Base-by-base conservation (phyloP, 306 rosid species). In the Delonix regia region DNA sequence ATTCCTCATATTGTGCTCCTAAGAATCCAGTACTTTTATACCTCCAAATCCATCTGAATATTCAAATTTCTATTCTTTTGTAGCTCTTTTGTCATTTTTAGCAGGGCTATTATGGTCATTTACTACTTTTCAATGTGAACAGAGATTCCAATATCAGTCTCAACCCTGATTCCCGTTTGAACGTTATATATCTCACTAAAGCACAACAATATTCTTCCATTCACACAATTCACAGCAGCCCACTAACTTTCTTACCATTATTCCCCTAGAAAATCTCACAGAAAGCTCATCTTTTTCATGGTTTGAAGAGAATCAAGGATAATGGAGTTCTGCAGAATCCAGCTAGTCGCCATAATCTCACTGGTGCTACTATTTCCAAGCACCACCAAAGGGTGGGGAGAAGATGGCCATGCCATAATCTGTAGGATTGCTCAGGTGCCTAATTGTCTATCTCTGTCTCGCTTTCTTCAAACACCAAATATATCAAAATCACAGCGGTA, bases 341-440 rank as follows among this genome's bases (percentile, higher is more conserved):
- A 56, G 51, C n/a, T 78, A 4, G 56, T 76, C 51, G 82, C 61
- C 33, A 4, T 85, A 66, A 18, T 82, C 9, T 73, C 68, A 5
- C 51, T 84, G 53, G 7, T 88, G 73, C 83, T 91, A 72, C 74
- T 87, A 27, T 71, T 87, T 74, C 93, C 90, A 57, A 78, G 64
- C 0, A 66, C 56, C 38, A 83, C 71, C 52, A 41, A 71, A 57
- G 96, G 89, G 0, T 94, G 97, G 98, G 94, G 98, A 47, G 73
- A 65, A 1, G 94, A 90, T 13, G 98, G 98, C 4, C 98, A 94
- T 73, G 44, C 76, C 72, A 74, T 85, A 30, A 39, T 86, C 60
- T 94, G 98, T 51, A 87, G 74, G 79, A 87, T 94, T 62, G 98
- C 97, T 60, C 98, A 90, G 91, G 97, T 87, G 36, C 25, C 18